phyloP scores from a whole-genome alignment of 2,329 filamentous ascomycete species.

The Penicillium sp. region DNA sequence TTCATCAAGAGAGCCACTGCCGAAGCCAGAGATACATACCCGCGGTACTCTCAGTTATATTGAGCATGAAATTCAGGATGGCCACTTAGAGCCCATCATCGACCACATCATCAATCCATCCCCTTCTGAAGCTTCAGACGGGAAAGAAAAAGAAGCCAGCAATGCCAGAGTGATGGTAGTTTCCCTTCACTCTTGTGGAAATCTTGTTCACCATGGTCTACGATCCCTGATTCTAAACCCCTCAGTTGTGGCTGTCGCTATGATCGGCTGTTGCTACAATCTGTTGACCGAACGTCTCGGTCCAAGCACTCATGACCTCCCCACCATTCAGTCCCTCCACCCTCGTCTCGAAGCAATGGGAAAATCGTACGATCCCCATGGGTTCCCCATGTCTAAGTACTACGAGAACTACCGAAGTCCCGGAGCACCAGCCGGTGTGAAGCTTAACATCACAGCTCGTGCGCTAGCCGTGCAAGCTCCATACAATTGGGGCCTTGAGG shows the following conservation, averaged over 20 bases:
- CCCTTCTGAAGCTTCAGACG: background rate
- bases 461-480: slow-evolving; percentile 99
- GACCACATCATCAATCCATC: slow-evolving; percentile 29
- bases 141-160: slow-evolving; percentile 5
- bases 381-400: slow-evolving; percentile 86
- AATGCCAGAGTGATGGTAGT: slow-evolving; percentile 69
- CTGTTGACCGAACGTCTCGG: slow-evolving; percentile 85
- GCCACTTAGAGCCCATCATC: slow-evolving; percentile 38
- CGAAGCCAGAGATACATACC: slow-evolving; percentile 17
- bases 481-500: slow-evolving; percentile 77
- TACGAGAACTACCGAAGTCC: slow-evolving; percentile 57
- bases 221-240: slow-evolving; percentile 81
- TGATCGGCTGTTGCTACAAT: slow-evolving; percentile 98
- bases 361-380: slow-evolving; percentile 72
- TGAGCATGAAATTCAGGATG: slow-evolving; percentile 42
- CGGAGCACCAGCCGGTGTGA: slow-evolving; percentile 58
- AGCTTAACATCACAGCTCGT: slow-evolving; percentile 89
- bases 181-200: slow-evolving; percentile 95
- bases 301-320: slow-evolving; percentile 81
- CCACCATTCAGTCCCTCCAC: slow-evolving; percentile 71
- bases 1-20: slow-evolving; percentile 6
- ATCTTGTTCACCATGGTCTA: slow-evolving; percentile 89
- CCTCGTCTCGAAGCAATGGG: slow-evolving; percentile 65
- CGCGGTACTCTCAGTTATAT: slow-evolving; percentile 40
- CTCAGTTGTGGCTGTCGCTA: slow-evolving; percentile 78